These are phyloP conservation scores for Alternaria sp. DNA, from an alignment of 2,329 filamentous ascomycete genomes.

Conservation along the genomic window DNA sequence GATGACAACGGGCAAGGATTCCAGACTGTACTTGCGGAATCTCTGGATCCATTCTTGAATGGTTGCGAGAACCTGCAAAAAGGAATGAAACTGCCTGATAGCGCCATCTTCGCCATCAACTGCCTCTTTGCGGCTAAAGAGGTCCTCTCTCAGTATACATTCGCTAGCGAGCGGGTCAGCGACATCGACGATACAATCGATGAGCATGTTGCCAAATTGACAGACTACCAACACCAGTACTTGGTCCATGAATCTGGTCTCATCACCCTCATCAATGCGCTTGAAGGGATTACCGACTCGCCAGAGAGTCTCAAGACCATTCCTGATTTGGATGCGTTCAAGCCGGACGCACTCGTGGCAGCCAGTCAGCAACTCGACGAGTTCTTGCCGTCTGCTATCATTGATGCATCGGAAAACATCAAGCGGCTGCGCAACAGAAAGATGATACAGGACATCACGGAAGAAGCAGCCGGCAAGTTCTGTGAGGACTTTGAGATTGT, in stretches of 20 bases:
- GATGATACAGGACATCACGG: slow-evolving; percentile 77
- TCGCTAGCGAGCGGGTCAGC: slow-evolving; percentile 64
- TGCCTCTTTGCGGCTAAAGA: slow-evolving; percentile 67
- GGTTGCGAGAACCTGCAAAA: slow-evolving; percentile 74
- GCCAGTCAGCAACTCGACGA: slow-evolving; percentile 82
- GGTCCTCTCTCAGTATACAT: slow-evolving; percentile 66
- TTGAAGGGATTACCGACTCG: slow-evolving; percentile 55
- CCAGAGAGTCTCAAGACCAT: slow-evolving; percentile 63
- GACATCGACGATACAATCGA: slow-evolving; percentile 65
- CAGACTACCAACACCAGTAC: slow-evolving; percentile 73
- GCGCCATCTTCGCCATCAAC: slow-evolving; percentile 75
- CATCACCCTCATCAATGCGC: slow-evolving; percentile 64
- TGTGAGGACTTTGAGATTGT: slow-evolving; percentile 81
- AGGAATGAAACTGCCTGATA: slow-evolving; percentile 64
- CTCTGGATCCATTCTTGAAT: slow-evolving; percentile 84
- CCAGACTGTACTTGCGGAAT: slow-evolving; percentile 74
- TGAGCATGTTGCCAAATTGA: slow-evolving; percentile 63
- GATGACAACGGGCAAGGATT: slow-evolving; percentile 71
- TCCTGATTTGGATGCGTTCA: slow-evolving; percentile 61
- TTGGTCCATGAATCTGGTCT: slow-evolving; percentile 79
- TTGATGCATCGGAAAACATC: slow-evolving; percentile 87
- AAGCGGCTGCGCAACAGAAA: slow-evolving; percentile 74
- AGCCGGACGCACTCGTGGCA: slow-evolving; percentile 65
- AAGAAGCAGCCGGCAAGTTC: slow-evolving; percentile 82
- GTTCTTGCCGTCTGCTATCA: slow-evolving; percentile 89